Conservation (phyloP, 2,329 filamentous ascomycete species). For the Colletotrichum salicis region DNA sequence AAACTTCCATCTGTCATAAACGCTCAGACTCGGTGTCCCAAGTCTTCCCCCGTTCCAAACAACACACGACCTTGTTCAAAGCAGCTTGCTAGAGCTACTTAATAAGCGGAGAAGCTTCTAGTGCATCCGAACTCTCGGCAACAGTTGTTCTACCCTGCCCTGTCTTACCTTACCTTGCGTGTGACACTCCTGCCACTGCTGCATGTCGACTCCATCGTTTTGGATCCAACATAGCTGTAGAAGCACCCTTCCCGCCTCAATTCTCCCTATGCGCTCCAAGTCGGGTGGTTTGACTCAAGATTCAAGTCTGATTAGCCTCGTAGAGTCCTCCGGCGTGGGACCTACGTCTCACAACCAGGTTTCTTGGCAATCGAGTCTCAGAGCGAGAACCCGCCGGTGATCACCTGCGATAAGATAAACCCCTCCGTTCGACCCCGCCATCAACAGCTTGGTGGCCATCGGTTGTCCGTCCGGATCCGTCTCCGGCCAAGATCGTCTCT, state of each 20-base stretch:
- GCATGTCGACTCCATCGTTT: not conserved
- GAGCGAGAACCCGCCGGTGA: not conserved
- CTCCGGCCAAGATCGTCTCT: constrained; percentile 15
- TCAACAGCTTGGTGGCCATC: constrained; percentile 11
- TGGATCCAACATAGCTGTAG: not conserved
- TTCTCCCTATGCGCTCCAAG: no score
- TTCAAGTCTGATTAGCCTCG: no score
- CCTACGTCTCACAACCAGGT: not conserved
- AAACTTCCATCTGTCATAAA: not conserved
- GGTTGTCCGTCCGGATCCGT: constrained; percentile 1
- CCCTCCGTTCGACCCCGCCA: constrained; percentile 16
- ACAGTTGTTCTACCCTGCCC: not conserved
- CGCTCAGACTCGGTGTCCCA: not conserved
- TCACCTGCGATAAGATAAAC: constrained; percentile 21
- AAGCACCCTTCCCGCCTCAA: not conserved
- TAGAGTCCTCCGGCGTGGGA: no score
- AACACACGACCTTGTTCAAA: not conserved
- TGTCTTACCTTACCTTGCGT: not conserved
- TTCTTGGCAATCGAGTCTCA: not conserved
- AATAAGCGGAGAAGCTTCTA: constrained; percentile 31
- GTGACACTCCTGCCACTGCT: not conserved
- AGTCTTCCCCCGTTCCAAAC: not conserved
- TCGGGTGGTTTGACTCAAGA: no score
- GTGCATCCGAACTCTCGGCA: not conserved
- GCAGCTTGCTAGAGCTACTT: constrained; percentile 6